Base-by-base conservation (phyloP, 2,329 filamentous ascomycete species). In the Xylariaceae sp. region DNA sequence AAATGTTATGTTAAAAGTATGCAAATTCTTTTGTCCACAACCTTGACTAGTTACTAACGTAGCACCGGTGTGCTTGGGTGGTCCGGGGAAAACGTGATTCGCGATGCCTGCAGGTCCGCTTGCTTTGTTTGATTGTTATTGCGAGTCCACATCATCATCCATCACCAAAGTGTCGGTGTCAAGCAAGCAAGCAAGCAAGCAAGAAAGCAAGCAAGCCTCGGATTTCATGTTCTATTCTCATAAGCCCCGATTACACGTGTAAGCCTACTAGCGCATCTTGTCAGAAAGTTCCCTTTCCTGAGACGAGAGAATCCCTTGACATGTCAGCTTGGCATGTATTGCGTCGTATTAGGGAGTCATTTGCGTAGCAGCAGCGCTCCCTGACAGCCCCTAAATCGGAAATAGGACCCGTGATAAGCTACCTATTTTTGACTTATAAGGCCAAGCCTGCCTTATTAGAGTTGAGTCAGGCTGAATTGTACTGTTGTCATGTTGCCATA, bases 11-110 rank as follows among this genome's bases (percentile, higher is more conserved):
- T 40, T 4, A 23, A 16, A 21, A 40, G 37, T 11, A 16, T 26
- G 26, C 23, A 26, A 24, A 14, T n/a, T 16, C 19, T 23, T 16
- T 16, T 36, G 6, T 9, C 33, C 33, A 6, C 33, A n/a, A n/a
- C n/a, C n/a, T n/a, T n/a, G 6, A 16, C 33, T 36, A 36, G 33
- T 11, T 36, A 44, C 33, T 31, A 9, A 21, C 6, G 37, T 40
- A 36, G 49, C 49, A 34, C 43, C 34, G 52, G 56, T 34, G 52
- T 50, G 45, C 48, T 48, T 59, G 60, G 56, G 43, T 41, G 50
- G 53, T 60, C 49, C 51, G 60, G 52, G 56, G 48, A 53, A 61
- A 61, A 59, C 56, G 60, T 59, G 60, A 60, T 60, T 56, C 31
- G 60, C 36, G 41, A 31, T 37, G 56, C 43, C 59, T 61, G 59